These are phyloP conservation scores for Verticillium alfalfae DNA, from an alignment of 2,329 filamentous ascomycete species.

Conservation along the genomic window DNA sequence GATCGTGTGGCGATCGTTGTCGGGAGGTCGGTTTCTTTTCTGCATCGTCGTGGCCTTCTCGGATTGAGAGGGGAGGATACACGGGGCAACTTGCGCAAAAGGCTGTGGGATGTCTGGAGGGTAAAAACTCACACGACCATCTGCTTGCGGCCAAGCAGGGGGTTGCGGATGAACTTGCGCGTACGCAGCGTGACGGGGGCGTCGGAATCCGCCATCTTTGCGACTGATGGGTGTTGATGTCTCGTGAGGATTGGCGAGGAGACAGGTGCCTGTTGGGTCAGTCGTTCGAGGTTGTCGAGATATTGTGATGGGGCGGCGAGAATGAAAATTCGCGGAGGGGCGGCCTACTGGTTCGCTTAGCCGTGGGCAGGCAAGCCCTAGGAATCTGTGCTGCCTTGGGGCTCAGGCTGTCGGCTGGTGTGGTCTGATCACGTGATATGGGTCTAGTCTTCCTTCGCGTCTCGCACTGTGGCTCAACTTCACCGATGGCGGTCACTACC, in stretches of 20 bases:
- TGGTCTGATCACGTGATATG: not conserved
- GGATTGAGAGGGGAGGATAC: not conserved
- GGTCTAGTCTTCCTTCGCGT: not conserved
- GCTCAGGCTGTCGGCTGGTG: not conserved
- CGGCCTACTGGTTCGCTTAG: slow-evolving; percentile 5
- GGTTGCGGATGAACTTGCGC: slow-evolving; percentile 99
- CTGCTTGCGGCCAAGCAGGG: slow-evolving; percentile 97
- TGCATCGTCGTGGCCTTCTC: not conserved
- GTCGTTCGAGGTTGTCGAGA: slow-evolving; percentile 8
- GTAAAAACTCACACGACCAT: slow-evolving; percentile 89
- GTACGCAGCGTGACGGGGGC: slow-evolving; percentile 81
- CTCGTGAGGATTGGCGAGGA: slow-evolving; percentile 14
- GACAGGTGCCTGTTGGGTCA: slow-evolving; percentile 6
- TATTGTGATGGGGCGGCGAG: slow-evolving; percentile 7
- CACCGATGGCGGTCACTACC: not conserved
- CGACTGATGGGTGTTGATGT: slow-evolving; percentile 31
- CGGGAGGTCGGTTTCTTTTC: not conserved
- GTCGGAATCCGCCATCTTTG: slow-evolving; percentile 85
- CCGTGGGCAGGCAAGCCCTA: slow-evolving; percentile 1
- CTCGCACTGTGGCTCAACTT: not conserved
- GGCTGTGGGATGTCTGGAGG: slow-evolving; percentile 9
- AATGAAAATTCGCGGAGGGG: slow-evolving; percentile 9
- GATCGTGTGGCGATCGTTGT: not conserved
- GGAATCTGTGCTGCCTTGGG: not conserved
- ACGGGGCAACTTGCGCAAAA: too few species aligned